Conservation (phyloP, 257 asterid species). For the Paraleonurus japonicus region DNA sequence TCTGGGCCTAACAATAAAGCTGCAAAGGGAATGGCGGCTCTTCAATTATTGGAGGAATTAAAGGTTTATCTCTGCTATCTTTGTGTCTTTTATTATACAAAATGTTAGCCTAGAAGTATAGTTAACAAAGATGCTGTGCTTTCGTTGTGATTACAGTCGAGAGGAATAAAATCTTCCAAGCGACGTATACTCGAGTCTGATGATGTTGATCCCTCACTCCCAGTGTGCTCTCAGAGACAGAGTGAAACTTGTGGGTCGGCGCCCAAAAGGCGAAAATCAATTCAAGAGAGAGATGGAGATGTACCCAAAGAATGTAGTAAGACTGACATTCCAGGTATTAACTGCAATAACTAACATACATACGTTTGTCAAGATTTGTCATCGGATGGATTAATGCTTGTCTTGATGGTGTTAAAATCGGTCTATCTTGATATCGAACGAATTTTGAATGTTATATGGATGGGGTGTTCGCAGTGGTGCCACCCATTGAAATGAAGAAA, state of each 20-base stretch:
- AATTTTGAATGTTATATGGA: neutral
- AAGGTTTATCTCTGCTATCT: slow-evolving; percentile 62
- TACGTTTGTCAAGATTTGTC: too few species aligned
- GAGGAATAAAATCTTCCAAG: slow-evolving; percentile 62
- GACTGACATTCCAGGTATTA: slow-evolving; percentile 58
- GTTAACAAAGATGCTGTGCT: too few species aligned
- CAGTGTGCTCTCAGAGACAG: slow-evolving; percentile 11
- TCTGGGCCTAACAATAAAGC: slow-evolving; percentile 56
- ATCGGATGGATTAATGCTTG: too few species aligned
- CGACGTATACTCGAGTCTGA: slow-evolving; percentile 36
- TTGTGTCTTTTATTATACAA: too few species aligned
- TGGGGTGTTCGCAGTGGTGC: slow-evolving; percentile 48
- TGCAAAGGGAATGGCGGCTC: slow-evolving; percentile 87
- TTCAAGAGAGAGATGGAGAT: slow-evolving; percentile 19
- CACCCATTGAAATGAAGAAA: slow-evolving; percentile 64
- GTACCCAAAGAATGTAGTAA: slow-evolving; percentile 17
- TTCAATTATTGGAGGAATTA: slow-evolving; percentile 58
- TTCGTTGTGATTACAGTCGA: slow-evolving; percentile 41
- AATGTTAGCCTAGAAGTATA: too few species aligned
- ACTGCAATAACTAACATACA: neutral
- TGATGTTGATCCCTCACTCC: slow-evolving; percentile 23
- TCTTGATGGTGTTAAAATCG: too few species aligned
- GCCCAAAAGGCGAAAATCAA: slow-evolving; percentile 38
- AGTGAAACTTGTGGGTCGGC: slow-evolving; percentile 32
- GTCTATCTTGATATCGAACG: neutral